Evolutionary conservation across 192 early-diverging fungal genomes (phyloP).

Genomic region (Geranomyces variabilis): DNA sequence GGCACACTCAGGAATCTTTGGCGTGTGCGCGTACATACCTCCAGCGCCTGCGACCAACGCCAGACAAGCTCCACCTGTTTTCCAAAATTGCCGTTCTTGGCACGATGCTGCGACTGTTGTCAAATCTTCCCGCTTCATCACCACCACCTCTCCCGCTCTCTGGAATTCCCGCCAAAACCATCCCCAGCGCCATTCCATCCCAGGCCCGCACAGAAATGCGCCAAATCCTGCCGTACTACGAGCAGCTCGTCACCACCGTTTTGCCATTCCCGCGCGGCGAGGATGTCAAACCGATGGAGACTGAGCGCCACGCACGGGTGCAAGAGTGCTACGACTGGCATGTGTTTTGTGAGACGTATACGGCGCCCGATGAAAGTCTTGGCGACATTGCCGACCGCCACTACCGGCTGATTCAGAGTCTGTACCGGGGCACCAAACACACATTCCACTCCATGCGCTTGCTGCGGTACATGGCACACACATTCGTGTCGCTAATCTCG

Average conservation of each 20-base stretch:
- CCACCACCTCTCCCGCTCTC: constrained; percentile 15
- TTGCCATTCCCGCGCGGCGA: constrained; percentile 49
- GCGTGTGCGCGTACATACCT: constrained; percentile 12
- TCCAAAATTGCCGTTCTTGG: constrained; percentile 33
- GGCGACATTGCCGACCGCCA: constrained; percentile 48
- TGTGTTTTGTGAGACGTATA: constrained; percentile 35
- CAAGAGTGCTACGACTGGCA: constrained; percentile 51
- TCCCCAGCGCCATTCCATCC: constrained; percentile 5
- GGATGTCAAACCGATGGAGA: constrained; percentile 29
- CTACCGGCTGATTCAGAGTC: constrained; percentile 49
- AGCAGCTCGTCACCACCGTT: constrained; percentile 42
- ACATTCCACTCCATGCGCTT: constrained; percentile 56
- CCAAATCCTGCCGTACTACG: constrained; percentile 41
- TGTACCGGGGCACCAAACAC: constrained; percentile 57
- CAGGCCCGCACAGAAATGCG: constrained; percentile 35
- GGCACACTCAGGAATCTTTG: constrained; percentile 3
- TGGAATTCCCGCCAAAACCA: constrained; percentile 10
- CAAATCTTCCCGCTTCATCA: not conserved
- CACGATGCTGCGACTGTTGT: constrained; percentile 19
- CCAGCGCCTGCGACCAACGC: constrained; percentile 4
- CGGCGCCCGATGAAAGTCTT: constrained; percentile 27
- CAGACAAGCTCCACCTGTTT: constrained; percentile 15
- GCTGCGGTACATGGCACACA: constrained; percentile 52
- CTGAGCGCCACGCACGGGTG: constrained; percentile 37
- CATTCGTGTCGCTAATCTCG: constrained; percentile 46